Conservation (phyloP, 2,329 filamentous ascomycete species). For the Pezicula carpinea region DNA sequence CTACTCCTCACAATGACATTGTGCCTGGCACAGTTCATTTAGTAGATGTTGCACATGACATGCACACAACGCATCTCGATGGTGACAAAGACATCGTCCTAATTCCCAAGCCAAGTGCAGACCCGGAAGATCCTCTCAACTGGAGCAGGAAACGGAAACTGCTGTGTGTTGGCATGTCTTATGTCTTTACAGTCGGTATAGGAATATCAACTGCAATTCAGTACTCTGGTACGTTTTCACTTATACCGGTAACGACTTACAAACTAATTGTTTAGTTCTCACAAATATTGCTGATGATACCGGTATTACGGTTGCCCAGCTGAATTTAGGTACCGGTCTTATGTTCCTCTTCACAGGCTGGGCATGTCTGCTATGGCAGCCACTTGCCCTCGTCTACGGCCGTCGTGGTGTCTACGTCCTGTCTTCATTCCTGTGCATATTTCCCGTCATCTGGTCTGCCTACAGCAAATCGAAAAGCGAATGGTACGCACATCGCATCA, state of each 20-base stretch:
- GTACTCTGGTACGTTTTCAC: slow-evolving; percentile 35
- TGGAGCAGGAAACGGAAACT: slow-evolving; percentile 28
- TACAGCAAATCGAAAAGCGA: slow-evolving; percentile 11
- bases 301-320: slow-evolving; percentile 34
- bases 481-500: slow-evolving; percentile 18
- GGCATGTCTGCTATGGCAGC: slow-evolving; percentile 46
- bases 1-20: not conserved
- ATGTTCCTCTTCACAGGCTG: slow-evolving; percentile 46
- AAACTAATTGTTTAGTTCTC: slow-evolving; percentile 33
- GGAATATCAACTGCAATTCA: slow-evolving; percentile 15
- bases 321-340: slow-evolving; percentile 43
- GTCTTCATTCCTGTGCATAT: slow-evolving; percentile 23
- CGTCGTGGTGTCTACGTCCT: slow-evolving; percentile 21
- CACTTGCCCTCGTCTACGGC: slow-evolving; percentile 34
- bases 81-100: slow-evolving; percentile 21
- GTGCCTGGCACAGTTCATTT: slow-evolving; percentile 24
- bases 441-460: slow-evolving; percentile 33
- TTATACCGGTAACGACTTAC: too few species aligned
- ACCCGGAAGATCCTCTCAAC: slow-evolving; percentile 32
- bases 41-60: slow-evolving; percentile 15
- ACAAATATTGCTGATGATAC: slow-evolving; percentile 40
- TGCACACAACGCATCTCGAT: slow-evolving; percentile 7
- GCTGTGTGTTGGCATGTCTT: slow-evolving; percentile 3
- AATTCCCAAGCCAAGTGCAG: slow-evolving; percentile 24
- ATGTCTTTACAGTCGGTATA: slow-evolving; percentile 5